These are phyloP conservation scores for Cystofilobasidium ferigula DNA, from an alignment of 768 basidiomycete species.

Conservation along the genomic window DNA sequence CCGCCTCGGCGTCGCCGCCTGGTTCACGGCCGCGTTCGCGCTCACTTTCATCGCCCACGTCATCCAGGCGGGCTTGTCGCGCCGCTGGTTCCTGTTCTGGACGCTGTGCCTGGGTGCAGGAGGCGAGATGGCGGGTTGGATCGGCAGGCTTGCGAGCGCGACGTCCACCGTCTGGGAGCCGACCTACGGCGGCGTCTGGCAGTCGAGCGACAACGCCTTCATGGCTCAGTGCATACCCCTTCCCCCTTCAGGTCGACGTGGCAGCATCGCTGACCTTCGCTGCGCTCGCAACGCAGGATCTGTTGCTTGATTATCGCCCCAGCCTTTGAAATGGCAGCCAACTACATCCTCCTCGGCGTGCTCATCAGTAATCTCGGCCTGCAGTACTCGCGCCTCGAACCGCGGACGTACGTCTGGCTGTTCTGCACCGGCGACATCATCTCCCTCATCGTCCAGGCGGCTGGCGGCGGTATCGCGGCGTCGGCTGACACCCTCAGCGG, in stretches of 20 bases:
- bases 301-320: constrained; percentile 45
- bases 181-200: background rate
- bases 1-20: background rate
- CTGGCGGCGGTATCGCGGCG: constrained; percentile 53
- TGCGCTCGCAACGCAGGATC: background rate
- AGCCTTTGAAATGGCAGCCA: constrained; percentile 47
- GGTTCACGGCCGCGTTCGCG: background rate
- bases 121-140: constrained; percentile 10
- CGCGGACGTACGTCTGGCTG: constrained; percentile 30
- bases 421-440: constrained; percentile 45
- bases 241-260: background rate
- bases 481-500: constrained; percentile 13
- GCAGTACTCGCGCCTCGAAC: constrained; percentile 43
- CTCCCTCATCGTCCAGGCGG: constrained; percentile 53
- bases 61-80: constrained; percentile 6
- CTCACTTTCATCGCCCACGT: background rate
- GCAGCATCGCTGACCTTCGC: background rate
- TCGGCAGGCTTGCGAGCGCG: background rate
- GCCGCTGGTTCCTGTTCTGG: constrained; percentile 18
- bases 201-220: background rate
- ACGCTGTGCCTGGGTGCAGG: constrained; percentile 1
- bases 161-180: background rate
- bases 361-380: constrained; percentile 44
- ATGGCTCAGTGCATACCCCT: background rate
- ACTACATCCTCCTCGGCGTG: constrained; percentile 51